Evolutionary conservation across 192 early-diverging fungal genomes (phyloP).

Genomic region (Backusella parvicylindrica): DNA sequence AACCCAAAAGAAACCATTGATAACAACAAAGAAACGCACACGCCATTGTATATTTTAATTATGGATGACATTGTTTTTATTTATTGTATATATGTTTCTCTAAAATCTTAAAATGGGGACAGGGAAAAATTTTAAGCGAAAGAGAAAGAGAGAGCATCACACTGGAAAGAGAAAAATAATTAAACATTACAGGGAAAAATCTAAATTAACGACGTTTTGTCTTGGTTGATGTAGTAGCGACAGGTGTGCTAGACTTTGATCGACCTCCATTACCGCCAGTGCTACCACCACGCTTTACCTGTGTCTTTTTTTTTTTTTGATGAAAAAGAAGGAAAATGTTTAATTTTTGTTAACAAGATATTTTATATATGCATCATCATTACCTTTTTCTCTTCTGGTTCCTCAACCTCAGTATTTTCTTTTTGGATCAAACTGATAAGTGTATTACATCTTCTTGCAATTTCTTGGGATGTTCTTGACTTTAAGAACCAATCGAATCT

Average conservation of each 20-base stretch:
- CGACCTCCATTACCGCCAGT: not conserved
- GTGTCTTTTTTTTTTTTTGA: not conserved
- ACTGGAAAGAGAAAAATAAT: not conserved
- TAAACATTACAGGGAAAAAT: not conserved
- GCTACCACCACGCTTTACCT: not conserved
- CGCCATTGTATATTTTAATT: not conserved
- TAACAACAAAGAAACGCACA: not conserved
- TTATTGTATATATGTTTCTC: not conserved
- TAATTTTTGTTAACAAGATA: not conserved
- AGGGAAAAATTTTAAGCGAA: not conserved
- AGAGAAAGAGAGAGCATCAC: not conserved
- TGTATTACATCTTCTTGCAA: conserved; percentile 81
- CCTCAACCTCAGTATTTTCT: conserved; percentile 47
- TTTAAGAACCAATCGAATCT: conserved; percentile 99
- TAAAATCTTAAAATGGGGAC: not conserved
- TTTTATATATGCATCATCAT: not conserved
- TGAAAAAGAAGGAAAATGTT: not conserved
- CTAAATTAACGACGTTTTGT: conserved; percentile 11
- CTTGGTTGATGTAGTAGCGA: not conserved
- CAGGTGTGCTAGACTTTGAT: conserved; percentile 11
- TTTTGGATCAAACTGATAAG: conserved; percentile 67
- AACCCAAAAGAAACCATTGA: not conserved
- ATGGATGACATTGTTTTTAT: not conserved
- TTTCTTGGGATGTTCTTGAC: conserved; percentile 83
- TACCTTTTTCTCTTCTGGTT: conserved; percentile 36